These are phyloP conservation scores for Pseudoperonospora humuli DNA, from an alignment of 352 stramenopile species.

Conservation along the genomic window DNA sequence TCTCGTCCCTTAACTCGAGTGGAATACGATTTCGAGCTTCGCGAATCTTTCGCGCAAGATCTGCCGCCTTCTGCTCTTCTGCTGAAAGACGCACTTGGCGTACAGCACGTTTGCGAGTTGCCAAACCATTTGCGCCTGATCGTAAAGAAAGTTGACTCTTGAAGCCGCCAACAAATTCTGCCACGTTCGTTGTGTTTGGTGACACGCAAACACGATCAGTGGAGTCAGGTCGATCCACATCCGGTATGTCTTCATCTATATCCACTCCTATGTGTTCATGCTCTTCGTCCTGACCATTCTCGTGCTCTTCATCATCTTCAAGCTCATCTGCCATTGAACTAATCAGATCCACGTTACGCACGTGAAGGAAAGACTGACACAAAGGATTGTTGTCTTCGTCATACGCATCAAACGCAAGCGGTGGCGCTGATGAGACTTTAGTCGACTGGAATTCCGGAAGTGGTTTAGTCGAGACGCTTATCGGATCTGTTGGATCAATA, in stretches of 20 bases:
- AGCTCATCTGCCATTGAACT: slow-evolving; percentile 9
- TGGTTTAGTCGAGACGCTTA: slow-evolving; percentile 8
- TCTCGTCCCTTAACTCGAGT: slow-evolving; percentile 45
- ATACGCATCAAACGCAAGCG: slow-evolving; percentile 26
- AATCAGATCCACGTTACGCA: slow-evolving; percentile 41
- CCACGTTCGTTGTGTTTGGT: slow-evolving; percentile 37
- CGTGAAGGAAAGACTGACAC: slow-evolving; percentile 44
- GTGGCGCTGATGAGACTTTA: slow-evolving; percentile 12
- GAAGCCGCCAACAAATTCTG: slow-evolving; percentile 61
- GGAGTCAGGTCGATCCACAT: slow-evolving; percentile 19
- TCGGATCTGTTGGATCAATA: slow-evolving; percentile 1
- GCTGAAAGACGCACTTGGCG: slow-evolving; percentile 36
- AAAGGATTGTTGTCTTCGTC: slow-evolving; percentile 43
- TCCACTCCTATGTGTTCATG: slow-evolving; percentile 9
- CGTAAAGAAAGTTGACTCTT: slow-evolving; percentile 43
- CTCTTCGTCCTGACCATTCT: slow-evolving; percentile 2
- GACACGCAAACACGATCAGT: slow-evolving; percentile 31
- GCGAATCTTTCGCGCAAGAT: slow-evolving; percentile 37
- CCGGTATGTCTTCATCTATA: slow-evolving; percentile 11
- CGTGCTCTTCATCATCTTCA: slow-evolving; percentile 16
- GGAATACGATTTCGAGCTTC: slow-evolving; percentile 48
- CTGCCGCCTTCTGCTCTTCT: slow-evolving; percentile 32
- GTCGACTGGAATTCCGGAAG: slow-evolving; percentile 20
- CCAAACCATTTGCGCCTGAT: slow-evolving; percentile 27
- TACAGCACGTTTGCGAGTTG: slow-evolving; percentile 37